Evolutionary conservation across 2,329 filamentous ascomycete species (phyloP).

Genomic region (Colletotrichum coccodes): DNA sequence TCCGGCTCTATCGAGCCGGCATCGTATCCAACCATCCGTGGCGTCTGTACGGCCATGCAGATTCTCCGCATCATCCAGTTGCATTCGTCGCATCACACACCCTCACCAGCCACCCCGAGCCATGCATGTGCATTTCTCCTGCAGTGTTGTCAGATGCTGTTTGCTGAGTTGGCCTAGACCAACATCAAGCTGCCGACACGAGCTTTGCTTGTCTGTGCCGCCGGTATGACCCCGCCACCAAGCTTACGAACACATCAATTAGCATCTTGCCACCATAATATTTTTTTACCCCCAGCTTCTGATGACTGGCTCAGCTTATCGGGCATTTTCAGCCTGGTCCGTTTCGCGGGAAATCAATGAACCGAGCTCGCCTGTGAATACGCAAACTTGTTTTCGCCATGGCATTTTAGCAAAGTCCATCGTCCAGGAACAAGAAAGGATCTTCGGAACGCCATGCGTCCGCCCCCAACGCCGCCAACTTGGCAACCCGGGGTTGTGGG

Average conservation of each 20-base stretch:
- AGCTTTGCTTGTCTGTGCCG: not conserved
- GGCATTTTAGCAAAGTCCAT: constrained; percentile 5
- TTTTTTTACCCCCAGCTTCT: not conserved
- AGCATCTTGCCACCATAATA: not conserved
- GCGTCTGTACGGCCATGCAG: not conserved
- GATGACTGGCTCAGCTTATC: not conserved
- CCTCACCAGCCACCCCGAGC: constrained; percentile 13
- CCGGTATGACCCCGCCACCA: constrained; percentile 9
- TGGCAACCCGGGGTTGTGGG: constrained; percentile 13
- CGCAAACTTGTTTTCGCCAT: not conserved
- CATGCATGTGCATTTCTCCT: not conserved
- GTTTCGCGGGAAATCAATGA: not conserved
- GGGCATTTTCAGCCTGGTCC: not conserved
- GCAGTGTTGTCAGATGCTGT: constrained; percentile 6
- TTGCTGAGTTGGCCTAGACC: not conserved
- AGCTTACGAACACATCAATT: constrained; percentile 8
- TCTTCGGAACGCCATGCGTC: constrained; percentile 15
- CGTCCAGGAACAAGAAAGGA: constrained; percentile 3
- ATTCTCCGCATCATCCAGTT: constrained; percentile 9
- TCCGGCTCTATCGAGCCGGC: not conserved
- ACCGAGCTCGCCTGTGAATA: not conserved
- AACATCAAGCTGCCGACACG: constrained; percentile 13
- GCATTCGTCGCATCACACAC: constrained; percentile 11
- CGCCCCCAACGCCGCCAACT: constrained; percentile 14
- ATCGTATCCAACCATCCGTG: not conserved